phyloP scores from a whole-genome alignment of 2,329 filamentous ascomycete species.

The Septoria linicola region DNA sequence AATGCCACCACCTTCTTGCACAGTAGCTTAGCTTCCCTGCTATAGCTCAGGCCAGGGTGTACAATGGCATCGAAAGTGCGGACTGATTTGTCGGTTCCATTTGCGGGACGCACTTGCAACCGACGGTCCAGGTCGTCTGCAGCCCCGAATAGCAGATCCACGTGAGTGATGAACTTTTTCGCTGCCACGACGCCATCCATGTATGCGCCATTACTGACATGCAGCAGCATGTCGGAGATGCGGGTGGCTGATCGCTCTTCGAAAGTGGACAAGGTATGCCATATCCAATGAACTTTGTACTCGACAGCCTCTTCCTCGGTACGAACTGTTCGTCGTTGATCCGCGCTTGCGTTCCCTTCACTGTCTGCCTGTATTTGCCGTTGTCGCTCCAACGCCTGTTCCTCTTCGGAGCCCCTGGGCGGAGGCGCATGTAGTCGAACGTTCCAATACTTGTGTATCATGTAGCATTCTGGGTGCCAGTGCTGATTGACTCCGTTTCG shows the following conservation, averaged over 20 bases:
- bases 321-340: slow-evolving; percentile 72
- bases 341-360: slow-evolving; percentile 60
- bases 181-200: slow-evolving; percentile 92
- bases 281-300: slow-evolving; percentile 95
- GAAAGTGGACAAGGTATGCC: slow-evolving; percentile 95
- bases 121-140: slow-evolving; percentile 80
- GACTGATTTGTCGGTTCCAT: slow-evolving; percentile 29
- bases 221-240: slow-evolving; percentile 97
- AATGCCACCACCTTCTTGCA: slow-evolving; percentile 99
- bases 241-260: slow-evolving; percentile 97
- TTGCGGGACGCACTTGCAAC: slow-evolving; percentile 56
- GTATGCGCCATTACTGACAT: slow-evolving; percentile 97
- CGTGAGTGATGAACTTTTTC: slow-evolving; percentile 93
- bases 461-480: slow-evolving; percentile 99
- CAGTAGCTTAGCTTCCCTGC: slow-evolving; percentile 94
- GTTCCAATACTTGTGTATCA: slow-evolving; percentile 99
- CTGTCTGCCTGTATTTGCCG: slow-evolving; percentile 31
- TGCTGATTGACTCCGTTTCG: slow-evolving; percentile 97
- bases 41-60: slow-evolving; percentile 75
- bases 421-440: slow-evolving; percentile 65
- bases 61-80: slow-evolving; percentile 37
- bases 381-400: slow-evolving; percentile 28
- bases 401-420: slow-evolving; percentile 42
- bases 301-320: slow-evolving; percentile 92
- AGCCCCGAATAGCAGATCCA: slow-evolving; percentile 86